phyloP scores from a whole-genome alignment of 176 grass and related monocot genomes.

The Saccharum officinarum region DNA sequence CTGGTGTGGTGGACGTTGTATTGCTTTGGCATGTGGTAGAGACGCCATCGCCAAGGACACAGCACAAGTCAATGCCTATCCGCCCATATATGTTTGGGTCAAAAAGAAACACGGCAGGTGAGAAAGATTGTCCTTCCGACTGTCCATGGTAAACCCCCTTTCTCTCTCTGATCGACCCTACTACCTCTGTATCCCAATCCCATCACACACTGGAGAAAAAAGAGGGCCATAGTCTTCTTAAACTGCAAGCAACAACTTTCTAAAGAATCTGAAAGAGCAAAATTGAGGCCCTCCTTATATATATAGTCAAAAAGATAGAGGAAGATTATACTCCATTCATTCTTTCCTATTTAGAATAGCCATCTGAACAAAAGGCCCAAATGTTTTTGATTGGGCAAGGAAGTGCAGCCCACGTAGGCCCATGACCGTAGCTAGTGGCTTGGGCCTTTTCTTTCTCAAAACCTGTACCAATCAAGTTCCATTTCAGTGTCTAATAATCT shows the following conservation, averaged over 20 bases:
- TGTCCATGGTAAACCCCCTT: neutral
- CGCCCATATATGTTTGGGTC: neutral
- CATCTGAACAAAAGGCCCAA: neutral
- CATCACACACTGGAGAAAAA: neutral
- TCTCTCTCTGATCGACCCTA: neutral
- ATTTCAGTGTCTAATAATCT: neutral
- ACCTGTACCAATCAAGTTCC: no score
- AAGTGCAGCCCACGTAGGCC: neutral
- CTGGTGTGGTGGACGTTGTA: neutral
- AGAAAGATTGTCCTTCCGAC: neutral
- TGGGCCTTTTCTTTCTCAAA: neutral
- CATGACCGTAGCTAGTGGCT: neutral
- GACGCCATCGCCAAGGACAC: neutral
- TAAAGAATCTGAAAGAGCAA: neutral
- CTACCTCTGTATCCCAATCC: no score
- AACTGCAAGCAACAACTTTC: neutral
- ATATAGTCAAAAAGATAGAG: no score
- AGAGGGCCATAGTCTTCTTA: neutral
- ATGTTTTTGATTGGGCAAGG: neutral
- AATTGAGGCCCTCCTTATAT: no score
- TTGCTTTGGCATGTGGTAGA: neutral
- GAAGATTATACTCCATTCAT: no score
- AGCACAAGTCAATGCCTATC: neutral
- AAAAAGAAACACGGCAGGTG: neutral
- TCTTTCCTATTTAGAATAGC: no score